Conservation (phyloP, 345 rosid genomes). For the Sonneratia alba region DNA sequence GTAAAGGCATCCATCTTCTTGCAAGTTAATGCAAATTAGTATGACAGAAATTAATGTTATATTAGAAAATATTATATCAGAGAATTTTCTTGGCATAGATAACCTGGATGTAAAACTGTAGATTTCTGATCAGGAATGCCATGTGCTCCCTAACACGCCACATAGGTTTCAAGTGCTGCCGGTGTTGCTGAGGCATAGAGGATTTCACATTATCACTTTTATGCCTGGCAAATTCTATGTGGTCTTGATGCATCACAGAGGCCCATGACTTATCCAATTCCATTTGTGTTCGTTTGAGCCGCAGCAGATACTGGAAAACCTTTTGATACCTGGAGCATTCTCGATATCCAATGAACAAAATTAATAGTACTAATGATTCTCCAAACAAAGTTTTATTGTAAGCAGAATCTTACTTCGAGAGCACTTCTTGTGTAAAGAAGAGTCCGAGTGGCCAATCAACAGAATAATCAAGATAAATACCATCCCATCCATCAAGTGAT, state of each 20-base stretch:
- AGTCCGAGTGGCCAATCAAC: slow-evolving; percentile 94
- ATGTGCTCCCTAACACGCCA: slow-evolving; percentile 97
- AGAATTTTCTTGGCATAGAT: not conserved
- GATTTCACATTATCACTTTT: slow-evolving; percentile 37
- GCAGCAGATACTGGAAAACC: slow-evolving; percentile 82
- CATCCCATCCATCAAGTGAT: slow-evolving; percentile 87
- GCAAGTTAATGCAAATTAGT: not conserved
- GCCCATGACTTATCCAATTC: slow-evolving; percentile 99
- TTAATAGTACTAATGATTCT: not conserved
- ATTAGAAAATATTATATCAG: not conserved
- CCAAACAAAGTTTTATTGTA: not conserved
- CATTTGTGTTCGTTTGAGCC: slow-evolving; percentile 90
- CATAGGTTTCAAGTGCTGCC: slow-evolving; percentile 77
- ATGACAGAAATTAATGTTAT: not conserved
- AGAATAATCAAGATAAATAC: slow-evolving; percentile 81
- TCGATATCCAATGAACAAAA: not conserved
- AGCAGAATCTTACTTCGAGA: slow-evolving; percentile 57
- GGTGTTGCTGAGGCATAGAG: slow-evolving; percentile 57
- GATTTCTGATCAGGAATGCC: slow-evolving; percentile 93
- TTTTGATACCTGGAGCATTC: slow-evolving; percentile 56
- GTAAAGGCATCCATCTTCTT: not conserved
- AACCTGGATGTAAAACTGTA: slow-evolving; percentile 97
- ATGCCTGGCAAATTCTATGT: slow-evolving; percentile 61
- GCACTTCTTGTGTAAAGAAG: slow-evolving; percentile 90
- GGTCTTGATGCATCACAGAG: slow-evolving; percentile 94